Conservation (phyloP, 2,329 filamentous ascomycete genomes). For the Aspergillus thermomutatus region DNA sequence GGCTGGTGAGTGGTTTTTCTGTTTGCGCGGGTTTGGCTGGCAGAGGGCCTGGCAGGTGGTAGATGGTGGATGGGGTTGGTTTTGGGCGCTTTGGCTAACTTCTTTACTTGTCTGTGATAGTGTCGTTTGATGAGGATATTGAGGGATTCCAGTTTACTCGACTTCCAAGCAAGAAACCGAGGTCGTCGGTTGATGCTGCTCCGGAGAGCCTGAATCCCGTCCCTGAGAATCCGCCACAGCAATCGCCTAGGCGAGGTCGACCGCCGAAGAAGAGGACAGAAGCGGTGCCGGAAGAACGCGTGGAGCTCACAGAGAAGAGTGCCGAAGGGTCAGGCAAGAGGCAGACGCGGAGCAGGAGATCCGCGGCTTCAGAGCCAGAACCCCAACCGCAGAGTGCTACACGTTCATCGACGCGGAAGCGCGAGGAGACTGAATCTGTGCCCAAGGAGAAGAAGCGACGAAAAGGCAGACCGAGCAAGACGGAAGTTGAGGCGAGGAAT, state of each 20-base stretch:
- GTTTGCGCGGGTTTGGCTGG: neutral
- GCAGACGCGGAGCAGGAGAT: slow-evolving; percentile 24
- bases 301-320: slow-evolving; percentile 15
- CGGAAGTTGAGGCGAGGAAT: slow-evolving; percentile 23
- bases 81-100: neutral
- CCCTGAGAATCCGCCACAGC: slow-evolving; percentile 34
- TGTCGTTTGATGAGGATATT: slow-evolving; percentile 66
- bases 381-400: slow-evolving; percentile 13
- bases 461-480: slow-evolving; percentile 30
- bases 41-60: neutral
- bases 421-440: slow-evolving; percentile 25
- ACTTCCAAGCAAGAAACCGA: slow-evolving; percentile 62
- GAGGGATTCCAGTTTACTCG: slow-evolving; percentile 75
- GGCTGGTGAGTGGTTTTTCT: slow-evolving; percentile 35
- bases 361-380: slow-evolving; percentile 12
- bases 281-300: slow-evolving; percentile 12
- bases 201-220: slow-evolving; percentile 36
- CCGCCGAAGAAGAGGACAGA: slow-evolving; percentile 43
- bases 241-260: slow-evolving; percentile 34
- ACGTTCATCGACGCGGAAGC: slow-evolving; percentile 23
- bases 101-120: slow-evolving; percentile 23
- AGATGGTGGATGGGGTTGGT: neutral
- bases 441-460: slow-evolving; percentile 33
- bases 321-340: slow-evolving; percentile 22
- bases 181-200: slow-evolving; percentile 40